Evolutionary conservation across 371 early-diverging fungal genomes (phyloP).

Genomic region (Fennellomyces sp.): DNA sequence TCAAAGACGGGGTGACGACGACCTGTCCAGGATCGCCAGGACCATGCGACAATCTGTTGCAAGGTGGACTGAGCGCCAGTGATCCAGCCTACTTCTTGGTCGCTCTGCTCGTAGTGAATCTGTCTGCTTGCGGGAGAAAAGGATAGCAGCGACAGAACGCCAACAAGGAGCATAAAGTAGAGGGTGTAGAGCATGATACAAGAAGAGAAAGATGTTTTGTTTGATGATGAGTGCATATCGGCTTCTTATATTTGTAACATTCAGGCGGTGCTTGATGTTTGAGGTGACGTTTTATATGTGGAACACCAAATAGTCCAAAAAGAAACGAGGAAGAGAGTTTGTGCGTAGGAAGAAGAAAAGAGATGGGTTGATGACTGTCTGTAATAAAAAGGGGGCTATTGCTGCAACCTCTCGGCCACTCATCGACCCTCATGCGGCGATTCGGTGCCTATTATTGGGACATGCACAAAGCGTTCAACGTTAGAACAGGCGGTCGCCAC

Average conservation of each 20-base stretch:
- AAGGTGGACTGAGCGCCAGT: constrained; percentile 2
- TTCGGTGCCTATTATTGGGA: constrained; percentile 9
- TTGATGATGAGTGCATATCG: background rate
- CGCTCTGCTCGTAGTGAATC: background rate
- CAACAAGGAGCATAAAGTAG: constrained; percentile 5
- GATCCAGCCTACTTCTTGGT: background rate
- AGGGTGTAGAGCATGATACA: constrained; percentile 13
- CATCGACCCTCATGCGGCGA: constrained; percentile 16
- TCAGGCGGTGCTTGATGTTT: constrained; percentile 4
- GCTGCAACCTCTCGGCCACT: constrained; percentile 13
- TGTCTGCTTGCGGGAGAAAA: constrained; percentile 4
- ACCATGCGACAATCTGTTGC: constrained; percentile 15
- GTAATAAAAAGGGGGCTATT: background rate
- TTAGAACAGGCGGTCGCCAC: background rate
- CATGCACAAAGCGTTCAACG: constrained; percentile 1
- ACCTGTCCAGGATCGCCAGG: constrained; percentile 14
- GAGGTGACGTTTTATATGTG: constrained; percentile 7
- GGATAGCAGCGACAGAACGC: constrained; percentile 9
- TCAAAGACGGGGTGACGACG: constrained; percentile 12
- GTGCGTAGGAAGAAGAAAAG: background rate
- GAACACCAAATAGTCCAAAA: background rate
- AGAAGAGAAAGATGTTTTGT: constrained; percentile 5
- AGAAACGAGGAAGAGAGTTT: background rate
- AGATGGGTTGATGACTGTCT: too few relatives aligned
- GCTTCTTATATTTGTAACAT: background rate